These are phyloP conservation scores for Talaromyces verruculosus DNA, from an alignment of 2,329 filamentous ascomycete species.

Conservation along the genomic window DNA sequence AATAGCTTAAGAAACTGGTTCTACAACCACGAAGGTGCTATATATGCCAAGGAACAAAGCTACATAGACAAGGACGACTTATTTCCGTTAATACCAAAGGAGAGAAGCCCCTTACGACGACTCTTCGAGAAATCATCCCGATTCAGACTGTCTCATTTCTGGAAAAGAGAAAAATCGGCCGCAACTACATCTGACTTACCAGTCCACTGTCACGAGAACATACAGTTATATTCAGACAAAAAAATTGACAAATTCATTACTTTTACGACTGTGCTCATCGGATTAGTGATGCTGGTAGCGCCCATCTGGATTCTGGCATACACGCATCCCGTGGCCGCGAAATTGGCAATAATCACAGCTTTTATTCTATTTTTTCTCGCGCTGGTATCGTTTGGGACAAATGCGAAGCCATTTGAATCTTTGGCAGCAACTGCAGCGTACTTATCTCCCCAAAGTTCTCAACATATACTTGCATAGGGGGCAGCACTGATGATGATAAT, in stretches of 20 bases:
- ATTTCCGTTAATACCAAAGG: constrained; percentile 24
- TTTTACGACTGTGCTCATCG: constrained; percentile 27
- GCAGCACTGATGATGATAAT: no score
- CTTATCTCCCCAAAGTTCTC: no score
- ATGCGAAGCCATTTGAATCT: background rate
- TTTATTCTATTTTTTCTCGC: constrained; percentile 28
- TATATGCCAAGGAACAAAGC: background rate
- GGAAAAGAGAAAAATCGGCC: constrained; percentile 10
- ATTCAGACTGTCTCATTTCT: constrained; percentile 21
- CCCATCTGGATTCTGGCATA: constrained; percentile 37
- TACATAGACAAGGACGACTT: constrained; percentile 26
- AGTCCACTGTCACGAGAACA: background rate
- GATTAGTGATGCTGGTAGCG: constrained; percentile 33
- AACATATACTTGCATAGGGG: no score
- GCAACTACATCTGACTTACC: background rate
- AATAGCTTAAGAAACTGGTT: constrained; percentile 23
- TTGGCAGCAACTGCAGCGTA: no score
- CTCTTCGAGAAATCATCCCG: constrained; percentile 23
- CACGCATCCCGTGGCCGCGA: constrained; percentile 22
- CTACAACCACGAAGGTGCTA: constrained; percentile 7
- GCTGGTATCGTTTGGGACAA: constrained; percentile 7
- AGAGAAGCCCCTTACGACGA: constrained; percentile 23
- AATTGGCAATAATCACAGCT: constrained; percentile 34
- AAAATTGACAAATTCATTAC: constrained; percentile 29
- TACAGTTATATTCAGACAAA: constrained; percentile 21